Conservation (phyloP, 768 basidiomycete species). For the Kwoniella dendrophila region DNA sequence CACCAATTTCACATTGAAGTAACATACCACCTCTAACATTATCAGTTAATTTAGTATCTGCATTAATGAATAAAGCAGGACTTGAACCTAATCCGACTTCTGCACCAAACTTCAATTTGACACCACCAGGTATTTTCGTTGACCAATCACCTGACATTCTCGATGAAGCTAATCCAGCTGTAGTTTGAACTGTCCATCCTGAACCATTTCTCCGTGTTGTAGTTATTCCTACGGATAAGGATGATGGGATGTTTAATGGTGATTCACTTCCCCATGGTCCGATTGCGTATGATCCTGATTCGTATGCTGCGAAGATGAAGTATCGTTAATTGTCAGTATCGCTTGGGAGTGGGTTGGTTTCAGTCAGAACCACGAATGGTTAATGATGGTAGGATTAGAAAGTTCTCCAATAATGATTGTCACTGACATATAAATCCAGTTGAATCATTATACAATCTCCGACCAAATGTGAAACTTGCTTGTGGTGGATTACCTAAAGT, state of each 20-base stretch:
- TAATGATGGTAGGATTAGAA: not conserved
- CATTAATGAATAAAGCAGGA: slow-evolving; percentile 49
- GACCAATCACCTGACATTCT: slow-evolving; percentile 49
- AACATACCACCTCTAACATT: slow-evolving; percentile 49
- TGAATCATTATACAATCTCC: slow-evolving; percentile 50
- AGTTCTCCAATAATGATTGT: not conserved
- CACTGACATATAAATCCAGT: slow-evolving; percentile 55
- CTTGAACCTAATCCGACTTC: slow-evolving; percentile 36
- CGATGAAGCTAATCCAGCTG: slow-evolving; percentile 41
- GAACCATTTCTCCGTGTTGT: slow-evolving; percentile 40
- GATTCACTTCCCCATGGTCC: slow-evolving; percentile 54
- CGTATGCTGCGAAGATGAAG: slow-evolving; percentile 27
- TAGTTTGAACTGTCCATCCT: slow-evolving; percentile 53
- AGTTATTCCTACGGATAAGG: slow-evolving; percentile 50
- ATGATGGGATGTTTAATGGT: slow-evolving; percentile 39
- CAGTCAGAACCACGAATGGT: no score
- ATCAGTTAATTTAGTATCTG: slow-evolving; percentile 54
- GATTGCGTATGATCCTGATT: slow-evolving; percentile 53
- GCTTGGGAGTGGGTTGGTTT: not conserved
- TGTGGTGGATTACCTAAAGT: slow-evolving; percentile 52
- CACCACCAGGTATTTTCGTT: slow-evolving; percentile 46
- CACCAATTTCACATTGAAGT: slow-evolving; percentile 42
- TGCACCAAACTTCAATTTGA: slow-evolving; percentile 51
- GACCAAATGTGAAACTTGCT: slow-evolving; percentile 50
- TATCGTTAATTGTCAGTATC: not conserved